Conservation (phyloP, 768 basidiomycete species). For the Cyclocybe cylindracea region DNA sequence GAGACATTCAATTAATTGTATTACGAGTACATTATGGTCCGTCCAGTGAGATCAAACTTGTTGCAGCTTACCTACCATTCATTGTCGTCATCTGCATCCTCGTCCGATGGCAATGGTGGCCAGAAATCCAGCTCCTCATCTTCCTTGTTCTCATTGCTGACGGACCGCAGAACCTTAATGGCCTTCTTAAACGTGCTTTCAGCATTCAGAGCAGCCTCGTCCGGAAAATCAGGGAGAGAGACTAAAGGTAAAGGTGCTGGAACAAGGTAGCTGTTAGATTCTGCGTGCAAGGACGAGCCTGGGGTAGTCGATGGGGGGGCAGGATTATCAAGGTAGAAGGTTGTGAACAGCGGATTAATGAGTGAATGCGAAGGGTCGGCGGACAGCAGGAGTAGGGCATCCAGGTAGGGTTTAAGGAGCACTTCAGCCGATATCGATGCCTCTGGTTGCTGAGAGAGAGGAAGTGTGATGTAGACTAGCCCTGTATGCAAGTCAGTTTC, state of each 20-base stretch:
- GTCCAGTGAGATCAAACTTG: too few relatives aligned
- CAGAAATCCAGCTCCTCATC: conserved; percentile 31
- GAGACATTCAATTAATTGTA: too few relatives aligned
- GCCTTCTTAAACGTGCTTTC: conserved; percentile 37
- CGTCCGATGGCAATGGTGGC: conserved; percentile 37
- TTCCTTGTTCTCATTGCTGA: conserved; percentile 5
- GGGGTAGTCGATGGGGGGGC: not conserved
- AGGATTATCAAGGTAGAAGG: conserved; percentile 55
- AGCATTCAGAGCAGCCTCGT: conserved; percentile 56
- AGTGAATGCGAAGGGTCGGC: conserved; percentile 18
- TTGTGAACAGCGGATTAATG: conserved; percentile 46
- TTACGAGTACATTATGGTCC: too few relatives aligned
- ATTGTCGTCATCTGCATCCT: conserved; percentile 30
- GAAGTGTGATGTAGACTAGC: conserved; percentile 60
- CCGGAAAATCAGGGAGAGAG: conserved; percentile 53
- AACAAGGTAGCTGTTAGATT: conserved; percentile 17
- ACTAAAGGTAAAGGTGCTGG: conserved; percentile 30
- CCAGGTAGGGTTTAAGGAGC: conserved; percentile 59
- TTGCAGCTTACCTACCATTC: not conserved
- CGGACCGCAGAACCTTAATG: conserved; percentile 16
- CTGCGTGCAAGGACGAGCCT: not conserved
- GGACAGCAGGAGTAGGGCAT: conserved; percentile 40
- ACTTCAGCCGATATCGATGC: conserved; percentile 33
- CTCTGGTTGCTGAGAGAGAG: conserved; percentile 29
- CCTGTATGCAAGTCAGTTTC: conserved; percentile 36